A percentile compares a stretch with the other conserved stretches of the same genome.
Evolutionary conservation across 2,329 filamentous ascomycete genomes (phyloP).

Genomic region (Tolypocladium pustulatum): DNA sequence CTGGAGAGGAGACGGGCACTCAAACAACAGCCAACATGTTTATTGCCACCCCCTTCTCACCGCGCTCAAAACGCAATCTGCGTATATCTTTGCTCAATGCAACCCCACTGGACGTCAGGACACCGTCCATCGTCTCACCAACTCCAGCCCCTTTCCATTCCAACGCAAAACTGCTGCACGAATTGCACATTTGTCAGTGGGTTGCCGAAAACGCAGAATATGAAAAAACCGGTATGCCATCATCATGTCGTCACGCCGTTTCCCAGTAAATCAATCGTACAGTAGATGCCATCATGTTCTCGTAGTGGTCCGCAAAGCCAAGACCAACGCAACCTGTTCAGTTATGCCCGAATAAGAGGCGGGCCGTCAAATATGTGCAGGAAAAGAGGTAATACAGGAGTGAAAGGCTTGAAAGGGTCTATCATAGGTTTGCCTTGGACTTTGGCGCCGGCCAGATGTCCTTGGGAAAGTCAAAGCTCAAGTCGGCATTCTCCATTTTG

Average conservation of each 20-base stretch:
- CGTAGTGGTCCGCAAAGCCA: neutral
- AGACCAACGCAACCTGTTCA: neutral
- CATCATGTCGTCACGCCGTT: neutral
- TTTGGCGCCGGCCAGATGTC: conserved; percentile 12
- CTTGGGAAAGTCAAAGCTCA: conserved; percentile 17
- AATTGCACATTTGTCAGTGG: too few species aligned
- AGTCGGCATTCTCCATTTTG: conserved; percentile 24
- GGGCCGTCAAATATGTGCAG: neutral
- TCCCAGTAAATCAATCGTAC: neutral
- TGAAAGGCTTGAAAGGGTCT: neutral
- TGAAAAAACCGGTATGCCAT: neutral
- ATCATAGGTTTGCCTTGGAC: neutral
- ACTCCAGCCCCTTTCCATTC: neutral
- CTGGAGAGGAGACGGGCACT: neutral
- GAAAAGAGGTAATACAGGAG: neutral
- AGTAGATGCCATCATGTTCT: neutral
- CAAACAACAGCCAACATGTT: neutral
- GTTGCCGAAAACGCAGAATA: neutral
- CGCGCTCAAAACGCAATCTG: neutral
- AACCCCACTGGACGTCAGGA: too few species aligned
- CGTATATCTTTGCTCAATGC: too few species aligned
- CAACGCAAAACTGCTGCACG: neutral
- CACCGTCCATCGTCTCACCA: neutral
- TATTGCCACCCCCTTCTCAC: neutral
- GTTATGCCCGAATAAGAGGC: too few species aligned